These are phyloP conservation scores for Xylariales sp. DNA, from an alignment of 2,329 filamentous ascomycete species.

Conservation along the genomic window DNA sequence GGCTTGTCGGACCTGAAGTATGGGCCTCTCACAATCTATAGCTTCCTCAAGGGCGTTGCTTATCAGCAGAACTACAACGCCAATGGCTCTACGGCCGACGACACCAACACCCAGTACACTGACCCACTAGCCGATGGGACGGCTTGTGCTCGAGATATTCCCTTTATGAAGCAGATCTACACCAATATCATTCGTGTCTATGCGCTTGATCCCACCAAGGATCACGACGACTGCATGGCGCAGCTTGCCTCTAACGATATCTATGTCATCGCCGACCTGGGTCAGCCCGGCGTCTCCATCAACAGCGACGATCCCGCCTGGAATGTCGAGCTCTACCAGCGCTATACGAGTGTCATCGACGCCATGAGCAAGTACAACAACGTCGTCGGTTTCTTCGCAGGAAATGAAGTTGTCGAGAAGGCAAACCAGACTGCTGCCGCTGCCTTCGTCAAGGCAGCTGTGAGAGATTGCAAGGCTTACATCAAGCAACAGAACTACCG, in stretches of 20 bases:
- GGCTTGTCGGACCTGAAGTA: background rate
- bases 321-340: slow-evolving; percentile 71
- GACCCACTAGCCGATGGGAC: slow-evolving; percentile 75
- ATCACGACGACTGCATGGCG: slow-evolving; percentile 83
- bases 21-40: slow-evolving; percentile 11
- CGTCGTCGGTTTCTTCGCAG: slow-evolving; percentile 94
- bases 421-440: slow-evolving; percentile 84
- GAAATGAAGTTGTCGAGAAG: slow-evolving; percentile 93
- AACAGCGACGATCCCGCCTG: slow-evolving; percentile 74
- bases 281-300: slow-evolving; percentile 77
- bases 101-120: slow-evolving; percentile 54
- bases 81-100: slow-evolving; percentile 40
- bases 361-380: slow-evolving; percentile 79
- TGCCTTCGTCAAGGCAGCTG: slow-evolving; percentile 94
- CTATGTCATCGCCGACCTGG: slow-evolving; percentile 90
- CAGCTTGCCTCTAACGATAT: slow-evolving; percentile 80
- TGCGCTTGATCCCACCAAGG: slow-evolving; percentile 72
- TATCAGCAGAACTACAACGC: slow-evolving; percentile 79
- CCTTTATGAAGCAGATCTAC: slow-evolving; percentile 68
- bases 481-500: slow-evolving; percentile 78
- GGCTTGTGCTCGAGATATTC: slow-evolving; percentile 79
- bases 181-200: slow-evolving; percentile 97
- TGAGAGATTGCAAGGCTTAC: slow-evolving; percentile 93
- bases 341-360: slow-evolving; percentile 83
- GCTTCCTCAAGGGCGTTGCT: slow-evolving; percentile 85